Evolutionary conservation across 441 rosid species (phyloP), one percentile per base, ranked within the genome.

Genomic region (Viola pubescens): DNA sequence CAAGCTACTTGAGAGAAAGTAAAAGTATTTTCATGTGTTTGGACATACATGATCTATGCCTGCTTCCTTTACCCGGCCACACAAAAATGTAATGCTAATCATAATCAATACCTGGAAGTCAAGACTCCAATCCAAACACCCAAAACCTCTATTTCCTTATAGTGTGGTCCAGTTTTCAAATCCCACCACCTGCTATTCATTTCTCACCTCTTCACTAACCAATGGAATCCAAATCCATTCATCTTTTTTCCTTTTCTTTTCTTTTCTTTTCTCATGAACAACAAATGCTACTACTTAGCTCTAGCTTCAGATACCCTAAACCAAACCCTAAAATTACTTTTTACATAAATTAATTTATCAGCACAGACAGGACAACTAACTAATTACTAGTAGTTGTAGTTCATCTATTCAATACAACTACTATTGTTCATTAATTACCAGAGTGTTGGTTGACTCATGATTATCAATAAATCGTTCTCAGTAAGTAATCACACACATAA

Each of bases 1-100:
- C 19, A 16, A 16, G 19, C 19, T 45, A 16, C 52, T 49, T 37
- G 50, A 52, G 59, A 48, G 43, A 49, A 16, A 16, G 19, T 16
- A 16, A 16, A 16, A 64, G 60, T 9, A 44, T 47, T 55, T 53
- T 55, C 66, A 70, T 62, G 60, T 59, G 65, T 60, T 64, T 60
- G 66, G 62, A 51, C 69, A 70, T 50, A 55, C 65, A 63, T 54
- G 57, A 52, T 6, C 53, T 42, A 44, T n/a, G 53, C 58, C 53
- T 50, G 52, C 56, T 48, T 63, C 58, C 37, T 58, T 58, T 59
- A 46, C 19, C 57, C 46, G 56, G 52, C 45, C 72, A 58, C 58
- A 63, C 60, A 62, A 14, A 58, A 14, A 63, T 59, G 56, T 48
- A 46, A 48, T 53, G 38, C 43, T 69, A 63, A 54, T 68, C 65